phyloP scores from a whole-genome alignment of 495 filamentous ascomycete species.

The Haplographium delicatum region DNA sequence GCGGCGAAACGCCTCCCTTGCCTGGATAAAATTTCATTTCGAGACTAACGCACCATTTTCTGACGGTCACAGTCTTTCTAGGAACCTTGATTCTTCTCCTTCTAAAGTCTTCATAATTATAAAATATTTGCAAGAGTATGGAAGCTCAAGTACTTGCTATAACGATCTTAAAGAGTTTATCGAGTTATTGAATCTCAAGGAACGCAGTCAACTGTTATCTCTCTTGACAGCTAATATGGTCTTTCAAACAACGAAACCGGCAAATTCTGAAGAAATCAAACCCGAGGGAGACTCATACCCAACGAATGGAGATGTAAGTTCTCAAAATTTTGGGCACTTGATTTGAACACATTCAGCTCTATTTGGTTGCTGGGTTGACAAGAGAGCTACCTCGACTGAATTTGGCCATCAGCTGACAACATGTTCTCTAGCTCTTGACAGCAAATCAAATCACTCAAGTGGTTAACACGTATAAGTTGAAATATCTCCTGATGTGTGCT shows the following conservation, averaged over 20 bases:
- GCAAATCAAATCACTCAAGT: slow-evolving; percentile 12
- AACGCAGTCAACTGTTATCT: slow-evolving; percentile 7
- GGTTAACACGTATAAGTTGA: slow-evolving; percentile 21
- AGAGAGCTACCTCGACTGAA: too few species aligned
- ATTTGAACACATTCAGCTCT: too few species aligned
- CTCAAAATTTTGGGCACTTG: too few species aligned
- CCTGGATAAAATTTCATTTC: slow-evolving; percentile 17
- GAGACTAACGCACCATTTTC: neutral
- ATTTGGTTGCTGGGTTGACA: too few species aligned
- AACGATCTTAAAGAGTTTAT: slow-evolving; percentile 20
- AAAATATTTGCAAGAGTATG: slow-evolving; percentile 23
- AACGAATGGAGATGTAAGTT: slow-evolving; percentile 10
- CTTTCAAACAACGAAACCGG: neutral
- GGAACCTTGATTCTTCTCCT: too few species aligned
- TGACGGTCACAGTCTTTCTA: too few species aligned
- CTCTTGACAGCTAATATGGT: slow-evolving; percentile 5
- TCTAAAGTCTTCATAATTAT: slow-evolving; percentile 5
- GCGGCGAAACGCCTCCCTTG: slow-evolving; percentile 26
- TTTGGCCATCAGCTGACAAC: neutral
- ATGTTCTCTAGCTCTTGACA: slow-evolving; percentile 8
- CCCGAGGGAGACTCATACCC: neutral
- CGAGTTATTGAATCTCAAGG: slow-evolving; percentile 8
- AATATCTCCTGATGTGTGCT: slow-evolving; percentile 16
- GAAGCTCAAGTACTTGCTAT: slow-evolving; percentile 19
- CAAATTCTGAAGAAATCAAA: neutral